A percentile compares a stretch with the other conserved stretches of the same genome.
Evolutionary conservation across 2,329 filamentous ascomycete species (phyloP).

Genomic region (Helotiales sp.): DNA sequence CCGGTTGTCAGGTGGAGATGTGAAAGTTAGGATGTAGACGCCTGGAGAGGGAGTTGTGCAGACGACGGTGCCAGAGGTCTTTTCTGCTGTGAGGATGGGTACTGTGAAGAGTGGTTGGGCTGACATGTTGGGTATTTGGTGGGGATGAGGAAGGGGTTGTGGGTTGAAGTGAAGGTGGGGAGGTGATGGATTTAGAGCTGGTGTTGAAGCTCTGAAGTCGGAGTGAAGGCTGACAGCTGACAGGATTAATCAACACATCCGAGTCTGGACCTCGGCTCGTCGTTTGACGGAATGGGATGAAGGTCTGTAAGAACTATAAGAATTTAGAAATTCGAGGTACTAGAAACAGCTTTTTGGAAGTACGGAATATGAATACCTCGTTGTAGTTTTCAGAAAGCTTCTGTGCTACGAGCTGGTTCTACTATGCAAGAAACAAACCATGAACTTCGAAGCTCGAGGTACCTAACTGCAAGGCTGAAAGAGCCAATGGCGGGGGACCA

Average conservation of each 20-base stretch:
- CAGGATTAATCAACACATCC: conserved; percentile 13
- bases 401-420: neutral
- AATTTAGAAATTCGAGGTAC: no score
- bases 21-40: conserved; percentile 76
- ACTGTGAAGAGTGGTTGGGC: conserved; percentile 59
- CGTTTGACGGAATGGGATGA: neutral
- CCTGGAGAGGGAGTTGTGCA: conserved; percentile 62
- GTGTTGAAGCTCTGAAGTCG: conserved; percentile 1
- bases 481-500: neutral
- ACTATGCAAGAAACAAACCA: neutral
- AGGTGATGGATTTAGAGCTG: neutral
- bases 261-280: conserved; percentile 21
- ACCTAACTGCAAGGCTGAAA: conserved; percentile 5
- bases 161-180: neutral
- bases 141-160: neutral
- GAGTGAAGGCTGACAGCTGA: neutral
- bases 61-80: conserved; percentile 60
- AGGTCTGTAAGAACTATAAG: no score
- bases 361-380: no score
- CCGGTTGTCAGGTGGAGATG: conserved; percentile 76
- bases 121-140: conserved; percentile 27
- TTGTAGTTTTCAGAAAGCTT: no score
- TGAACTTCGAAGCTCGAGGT: neutral
- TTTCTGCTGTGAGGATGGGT: conserved; percentile 53
- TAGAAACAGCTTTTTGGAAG: no score